A percentile compares a stretch with the other conserved stretches of the same genome.
phyloP scores from a whole-genome alignment of 371 early-diverging fungal genomes.

The Conidiobolus incongruus region DNA sequence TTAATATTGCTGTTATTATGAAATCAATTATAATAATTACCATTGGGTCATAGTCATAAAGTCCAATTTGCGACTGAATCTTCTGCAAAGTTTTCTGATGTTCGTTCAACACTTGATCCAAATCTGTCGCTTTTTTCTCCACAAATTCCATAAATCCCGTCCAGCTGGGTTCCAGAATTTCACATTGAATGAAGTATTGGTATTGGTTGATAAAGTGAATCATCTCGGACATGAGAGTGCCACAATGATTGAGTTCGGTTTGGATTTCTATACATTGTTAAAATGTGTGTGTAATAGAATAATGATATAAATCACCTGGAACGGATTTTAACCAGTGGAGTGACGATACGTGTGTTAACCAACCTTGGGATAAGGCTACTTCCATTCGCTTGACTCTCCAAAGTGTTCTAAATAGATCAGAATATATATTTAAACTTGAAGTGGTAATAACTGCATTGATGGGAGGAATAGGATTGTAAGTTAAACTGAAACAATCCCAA shows the following conservation, averaged over 20 bases:
- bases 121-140: conserved; percentile 28
- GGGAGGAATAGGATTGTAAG: conserved; percentile 65
- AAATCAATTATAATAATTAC: too few relatives aligned
- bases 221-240: conserved; percentile 61
- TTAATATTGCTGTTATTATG: too few relatives aligned
- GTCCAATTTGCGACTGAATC: too few relatives aligned
- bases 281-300: conserved; percentile 1
- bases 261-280: conserved; percentile 8
- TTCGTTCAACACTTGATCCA: conserved; percentile 45
- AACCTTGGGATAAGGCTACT: conserved; percentile 38
- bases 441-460: conserved; percentile 61
- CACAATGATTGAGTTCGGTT: conserved; percentile 31
- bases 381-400: conserved; percentile 81
- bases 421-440: conserved; percentile 53
- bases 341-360: conserved; percentile 57
- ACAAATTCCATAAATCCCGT: conserved; percentile 39
- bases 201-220: conserved; percentile 80
- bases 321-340: conserved; percentile 16
- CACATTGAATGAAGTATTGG: conserved; percentile 67
- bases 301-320: not conserved
- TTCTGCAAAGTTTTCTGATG: conserved; percentile 35
- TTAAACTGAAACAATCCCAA: conserved; percentile 82
- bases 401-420: conserved; percentile 61
- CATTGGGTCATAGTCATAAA: too few relatives aligned
- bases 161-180: conserved; percentile 86